Evolutionary conservation across 192 early-diverging fungal genomes (phyloP).

Genomic region (Coemansia sp.): DNA sequence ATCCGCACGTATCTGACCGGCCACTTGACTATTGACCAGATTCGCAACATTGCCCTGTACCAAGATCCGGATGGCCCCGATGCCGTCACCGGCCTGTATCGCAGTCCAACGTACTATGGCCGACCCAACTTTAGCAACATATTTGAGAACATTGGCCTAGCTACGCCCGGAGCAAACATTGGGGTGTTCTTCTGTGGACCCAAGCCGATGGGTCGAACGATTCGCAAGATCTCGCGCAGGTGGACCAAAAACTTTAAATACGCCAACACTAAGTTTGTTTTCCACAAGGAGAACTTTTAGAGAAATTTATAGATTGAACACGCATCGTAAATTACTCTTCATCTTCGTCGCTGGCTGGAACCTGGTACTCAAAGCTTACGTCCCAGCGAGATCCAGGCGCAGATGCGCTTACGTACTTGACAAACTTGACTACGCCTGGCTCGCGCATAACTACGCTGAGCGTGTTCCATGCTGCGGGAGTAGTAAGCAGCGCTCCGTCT

Average conservation of each 20-base stretch:
- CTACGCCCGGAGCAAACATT: slow-evolving; percentile 57
- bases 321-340: neutral
- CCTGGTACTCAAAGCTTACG: slow-evolving; percentile 65
- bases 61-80: slow-evolving; percentile 60
- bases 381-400: slow-evolving; percentile 78
- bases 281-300: slow-evolving; percentile 73
- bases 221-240: slow-evolving; percentile 51
- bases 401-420: slow-evolving; percentile 77
- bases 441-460: slow-evolving; percentile 69
- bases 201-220: slow-evolving; percentile 58
- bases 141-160: slow-evolving; percentile 58
- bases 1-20: slow-evolving; percentile 68
- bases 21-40: slow-evolving; percentile 58
- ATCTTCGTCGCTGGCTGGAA: slow-evolving; percentile 40
- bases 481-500: slow-evolving; percentile 69
- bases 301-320: neutral
- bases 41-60: slow-evolving; percentile 63
- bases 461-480: slow-evolving; percentile 64
- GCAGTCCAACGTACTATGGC: slow-evolving; percentile 70
- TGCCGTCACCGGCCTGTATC: slow-evolving; percentile 65
- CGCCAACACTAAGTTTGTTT: slow-evolving; percentile 57
- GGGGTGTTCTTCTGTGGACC: slow-evolving; percentile 88
- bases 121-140: slow-evolving; percentile 74
- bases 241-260: slow-evolving; percentile 49
- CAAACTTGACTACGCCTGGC: slow-evolving; percentile 73